These are phyloP conservation scores for Odonthalia washingtoniensis DNA, from an alignment of 31 red algal genomes.

Conservation along the genomic window DNA sequence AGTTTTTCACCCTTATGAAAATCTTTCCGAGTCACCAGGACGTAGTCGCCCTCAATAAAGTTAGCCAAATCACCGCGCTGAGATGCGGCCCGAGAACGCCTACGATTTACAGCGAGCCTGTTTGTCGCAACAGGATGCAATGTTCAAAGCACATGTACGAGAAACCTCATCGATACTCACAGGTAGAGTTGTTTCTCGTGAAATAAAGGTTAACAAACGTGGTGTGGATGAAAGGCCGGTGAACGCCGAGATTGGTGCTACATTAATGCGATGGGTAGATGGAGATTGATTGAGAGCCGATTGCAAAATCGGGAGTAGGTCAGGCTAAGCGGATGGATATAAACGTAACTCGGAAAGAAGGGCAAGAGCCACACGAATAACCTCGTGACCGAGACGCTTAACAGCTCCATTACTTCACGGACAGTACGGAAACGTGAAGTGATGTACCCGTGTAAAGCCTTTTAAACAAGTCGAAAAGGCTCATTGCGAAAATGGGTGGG, in stretches of 20 bases:
- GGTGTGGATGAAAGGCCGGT: not conserved
- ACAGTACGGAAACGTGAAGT: constrained; percentile 33
- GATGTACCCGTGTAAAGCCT: no score
- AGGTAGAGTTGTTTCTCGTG: not conserved
- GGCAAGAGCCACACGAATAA: constrained; percentile 3
- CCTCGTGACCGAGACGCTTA: not conserved
- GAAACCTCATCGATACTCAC: not conserved
- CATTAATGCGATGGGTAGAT: constrained; percentile 7
- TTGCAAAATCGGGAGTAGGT: constrained; percentile 17
- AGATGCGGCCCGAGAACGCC: not conserved
- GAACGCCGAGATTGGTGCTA: constrained; percentile 26
- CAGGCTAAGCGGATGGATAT: not conserved
- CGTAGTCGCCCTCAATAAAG: constrained; percentile 27
- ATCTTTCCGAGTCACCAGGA: constrained; percentile 10
- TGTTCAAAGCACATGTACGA: not conserved
- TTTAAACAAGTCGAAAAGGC: no score
- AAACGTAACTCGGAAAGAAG: constrained; percentile 34
- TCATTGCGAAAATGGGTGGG: no score
- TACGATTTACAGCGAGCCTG: not conserved
- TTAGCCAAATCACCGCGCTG: not conserved
- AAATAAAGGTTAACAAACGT: constrained; percentile 1
- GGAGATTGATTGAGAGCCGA: not conserved
- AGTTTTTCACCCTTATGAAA: not conserved
- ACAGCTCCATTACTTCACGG: constrained; percentile 41
- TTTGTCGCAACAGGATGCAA: not conserved